Conservation (phyloP, 495 filamentous ascomycete species). For the Tuber umbilicatum region DNA sequence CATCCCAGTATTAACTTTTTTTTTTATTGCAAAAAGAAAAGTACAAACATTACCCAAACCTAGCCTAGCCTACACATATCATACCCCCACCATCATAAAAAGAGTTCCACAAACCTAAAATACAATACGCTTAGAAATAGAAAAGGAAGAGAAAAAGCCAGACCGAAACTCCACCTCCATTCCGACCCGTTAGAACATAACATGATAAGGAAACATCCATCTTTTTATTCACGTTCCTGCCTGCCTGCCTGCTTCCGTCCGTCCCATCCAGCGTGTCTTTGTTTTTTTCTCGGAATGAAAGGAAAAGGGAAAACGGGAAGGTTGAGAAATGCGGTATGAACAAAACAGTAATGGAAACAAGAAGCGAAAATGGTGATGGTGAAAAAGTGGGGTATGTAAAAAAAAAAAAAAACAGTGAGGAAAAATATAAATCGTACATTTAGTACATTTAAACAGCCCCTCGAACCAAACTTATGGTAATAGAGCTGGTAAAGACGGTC, state of each 20-base stretch:
- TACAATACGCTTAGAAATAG: not conserved
- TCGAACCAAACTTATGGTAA: not conserved
- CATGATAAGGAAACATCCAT: not conserved
- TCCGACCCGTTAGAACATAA: not conserved
- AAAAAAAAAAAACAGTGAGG: not conserved
- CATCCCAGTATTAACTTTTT: not conserved
- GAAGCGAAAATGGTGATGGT: not conserved
- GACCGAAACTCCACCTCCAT: not conserved
- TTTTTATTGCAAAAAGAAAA: not conserved
- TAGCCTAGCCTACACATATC: not conserved
- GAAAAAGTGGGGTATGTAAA: not conserved
- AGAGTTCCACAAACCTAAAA: not conserved
- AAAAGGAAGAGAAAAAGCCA: not conserved
- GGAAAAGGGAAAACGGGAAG: not conserved
- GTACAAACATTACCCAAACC: not conserved
- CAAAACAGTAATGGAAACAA: not conserved
- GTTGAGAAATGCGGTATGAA: not conserved
- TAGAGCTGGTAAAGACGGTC: not conserved
- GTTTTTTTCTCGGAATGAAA: not conserved
- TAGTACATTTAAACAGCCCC: not conserved
- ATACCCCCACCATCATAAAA: not conserved
- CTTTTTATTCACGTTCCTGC: not conserved
- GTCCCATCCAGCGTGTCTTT: not conserved
- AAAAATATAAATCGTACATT: not conserved
- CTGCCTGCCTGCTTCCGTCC: not conserved